A percentile compares a stretch with the other conserved stretches of the same genome.
Evolutionary conservation across 2,329 filamentous ascomycete species (phyloP).

Genomic region (Saccharata proteae): DNA sequence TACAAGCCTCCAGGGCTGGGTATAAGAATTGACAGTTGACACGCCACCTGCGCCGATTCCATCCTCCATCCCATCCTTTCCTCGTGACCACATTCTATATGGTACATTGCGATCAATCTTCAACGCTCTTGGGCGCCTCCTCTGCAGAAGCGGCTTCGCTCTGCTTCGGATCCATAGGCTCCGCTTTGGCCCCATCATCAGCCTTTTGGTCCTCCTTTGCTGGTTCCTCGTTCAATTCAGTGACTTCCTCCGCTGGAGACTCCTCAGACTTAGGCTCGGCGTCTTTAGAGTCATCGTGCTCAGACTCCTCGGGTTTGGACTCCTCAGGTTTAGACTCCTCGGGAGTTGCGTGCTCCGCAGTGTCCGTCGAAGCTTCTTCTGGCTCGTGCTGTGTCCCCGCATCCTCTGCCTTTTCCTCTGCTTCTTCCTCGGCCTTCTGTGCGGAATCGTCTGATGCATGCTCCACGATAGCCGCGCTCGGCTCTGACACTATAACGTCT

Average conservation of each 20-base stretch:
- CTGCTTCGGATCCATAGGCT: slow-evolving; percentile 1
- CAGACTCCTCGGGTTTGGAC: slow-evolving; percentile 4
- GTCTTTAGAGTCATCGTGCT: slow-evolving; percentile 1
- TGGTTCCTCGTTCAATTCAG: slow-evolving; percentile 11
- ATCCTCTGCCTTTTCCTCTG: slow-evolving; percentile 12
- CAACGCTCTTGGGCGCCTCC: slow-evolving; percentile 5
- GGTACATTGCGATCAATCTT: slow-evolving; percentile 1
- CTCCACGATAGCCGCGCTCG: too few species aligned
- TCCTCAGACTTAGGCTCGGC: background rate
- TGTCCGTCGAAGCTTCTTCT: slow-evolving; percentile 6
- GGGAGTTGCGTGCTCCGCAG: background rate
- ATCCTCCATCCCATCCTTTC: too few species aligned
- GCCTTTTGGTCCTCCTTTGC: slow-evolving; percentile 13
- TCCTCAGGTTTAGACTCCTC: slow-evolving; percentile 1
- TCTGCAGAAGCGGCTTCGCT: slow-evolving; percentile 3
- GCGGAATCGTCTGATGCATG: too few species aligned
- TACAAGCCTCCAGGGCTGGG: slow-evolving; percentile 7
- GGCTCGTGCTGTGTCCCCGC: slow-evolving; percentile 5
- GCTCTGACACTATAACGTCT: too few species aligned
- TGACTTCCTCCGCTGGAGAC: slow-evolving; percentile 2
- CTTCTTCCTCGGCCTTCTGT: slow-evolving; percentile 13
- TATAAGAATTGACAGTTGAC: too few species aligned
- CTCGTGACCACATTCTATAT: too few species aligned
- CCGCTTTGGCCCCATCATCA: slow-evolving; percentile 6
- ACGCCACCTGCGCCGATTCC: too few species aligned